Percentiles rank a stretch among this genome's conserved stretches.
Conservation (phyloP, 345 rosid genomes). For the Physaria fendleri region DNA sequence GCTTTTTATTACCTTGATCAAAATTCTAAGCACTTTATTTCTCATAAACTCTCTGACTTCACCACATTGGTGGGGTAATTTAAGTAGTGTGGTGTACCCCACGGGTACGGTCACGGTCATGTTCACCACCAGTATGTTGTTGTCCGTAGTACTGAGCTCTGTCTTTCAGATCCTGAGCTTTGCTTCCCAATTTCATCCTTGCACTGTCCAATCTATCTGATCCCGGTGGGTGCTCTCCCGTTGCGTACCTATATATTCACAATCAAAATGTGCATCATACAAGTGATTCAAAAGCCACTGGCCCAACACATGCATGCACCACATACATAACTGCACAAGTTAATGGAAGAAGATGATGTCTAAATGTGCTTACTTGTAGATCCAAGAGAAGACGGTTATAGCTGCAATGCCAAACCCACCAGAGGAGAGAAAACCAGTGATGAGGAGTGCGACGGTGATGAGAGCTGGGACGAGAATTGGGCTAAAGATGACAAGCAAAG, state of each 20-base stretch:
- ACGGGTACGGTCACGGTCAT: slow-evolving; percentile 29
- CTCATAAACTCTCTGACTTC: slow-evolving; percentile 6
- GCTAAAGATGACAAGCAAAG: slow-evolving; percentile 76
- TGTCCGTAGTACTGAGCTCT: slow-evolving; percentile 58
- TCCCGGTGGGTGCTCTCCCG: slow-evolving; percentile 62
- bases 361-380: slow-evolving; percentile 44
- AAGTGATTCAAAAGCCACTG: too few species aligned
- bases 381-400: slow-evolving; percentile 69
- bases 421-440: slow-evolving; percentile 63
- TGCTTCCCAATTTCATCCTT: slow-evolving; percentile 51
- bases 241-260: slow-evolving; percentile 56
- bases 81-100: slow-evolving; percentile 16
- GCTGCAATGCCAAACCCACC: slow-evolving; percentile 86
- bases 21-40: slow-evolving; percentile 26
- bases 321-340: too few species aligned
- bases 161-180: slow-evolving; percentile 74
- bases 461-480: slow-evolving; percentile 82
- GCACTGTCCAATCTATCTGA: slow-evolving; percentile 65
- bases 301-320: too few species aligned
- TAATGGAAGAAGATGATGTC: too few species aligned
- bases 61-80: background rate
- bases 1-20: slow-evolving; percentile 23
- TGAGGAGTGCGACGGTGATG: slow-evolving; percentile 39
- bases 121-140: slow-evolving; percentile 35
- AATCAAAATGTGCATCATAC: background rate